Evolutionary conservation across 2,329 filamentous ascomycete species (phyloP).

Genomic region (Catunica adiposa): DNA sequence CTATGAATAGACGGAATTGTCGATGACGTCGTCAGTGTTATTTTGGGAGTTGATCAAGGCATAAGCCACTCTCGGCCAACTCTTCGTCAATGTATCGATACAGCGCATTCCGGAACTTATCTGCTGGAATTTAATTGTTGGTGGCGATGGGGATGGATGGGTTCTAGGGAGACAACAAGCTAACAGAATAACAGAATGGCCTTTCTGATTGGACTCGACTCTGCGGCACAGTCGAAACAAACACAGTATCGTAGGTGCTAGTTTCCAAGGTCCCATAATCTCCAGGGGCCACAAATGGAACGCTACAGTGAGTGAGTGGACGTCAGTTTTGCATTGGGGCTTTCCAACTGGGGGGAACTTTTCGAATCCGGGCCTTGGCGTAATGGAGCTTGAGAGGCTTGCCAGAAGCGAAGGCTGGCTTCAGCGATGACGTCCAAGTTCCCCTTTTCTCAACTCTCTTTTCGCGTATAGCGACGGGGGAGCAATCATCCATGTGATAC

Average conservation of each 20-base stretch:
- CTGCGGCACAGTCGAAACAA: background rate
- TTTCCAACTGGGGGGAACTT: background rate
- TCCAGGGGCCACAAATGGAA: background rate
- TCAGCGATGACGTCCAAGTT: background rate
- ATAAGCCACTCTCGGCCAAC: too few species aligned
- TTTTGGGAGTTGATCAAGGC: too few species aligned
- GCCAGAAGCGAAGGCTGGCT: background rate
- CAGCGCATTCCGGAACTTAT: too few species aligned
- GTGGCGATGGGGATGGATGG: background rate
- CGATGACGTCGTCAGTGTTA: too few species aligned
- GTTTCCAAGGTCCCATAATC: background rate
- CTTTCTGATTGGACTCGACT: too few species aligned
- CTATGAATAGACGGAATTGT: too few species aligned
- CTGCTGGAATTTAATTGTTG: too few species aligned
- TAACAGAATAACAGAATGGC: too few species aligned
- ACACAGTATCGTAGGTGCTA: background rate
- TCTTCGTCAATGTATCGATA: too few species aligned
- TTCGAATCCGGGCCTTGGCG: background rate
- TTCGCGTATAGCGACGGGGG: background rate
- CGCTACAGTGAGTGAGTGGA: background rate
- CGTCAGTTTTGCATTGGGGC: background rate
- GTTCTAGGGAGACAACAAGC: background rate
- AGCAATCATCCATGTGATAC: background rate
- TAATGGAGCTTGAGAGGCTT: too few species aligned
- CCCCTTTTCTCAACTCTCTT: background rate